phyloP scores from a whole-genome alignment of 352 stramenopile genomes.

The Globisporangium emineosum region DNA sequence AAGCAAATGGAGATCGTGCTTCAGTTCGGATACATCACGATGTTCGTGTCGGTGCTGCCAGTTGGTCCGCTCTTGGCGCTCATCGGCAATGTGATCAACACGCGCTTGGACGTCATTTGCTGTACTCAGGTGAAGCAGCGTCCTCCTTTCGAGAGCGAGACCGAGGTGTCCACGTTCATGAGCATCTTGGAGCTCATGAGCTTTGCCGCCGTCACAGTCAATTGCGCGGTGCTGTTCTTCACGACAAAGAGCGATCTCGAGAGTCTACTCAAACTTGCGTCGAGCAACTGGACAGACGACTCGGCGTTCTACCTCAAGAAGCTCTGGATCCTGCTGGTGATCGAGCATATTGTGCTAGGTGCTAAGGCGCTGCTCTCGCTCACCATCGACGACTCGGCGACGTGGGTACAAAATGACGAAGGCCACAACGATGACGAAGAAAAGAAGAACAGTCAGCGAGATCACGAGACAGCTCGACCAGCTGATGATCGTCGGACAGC shows the following conservation, averaged over 20 bases:
- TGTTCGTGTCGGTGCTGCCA: constrained; percentile 92
- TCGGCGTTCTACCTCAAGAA: constrained; percentile 42
- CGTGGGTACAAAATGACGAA: constrained; percentile 74
- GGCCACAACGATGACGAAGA: constrained; percentile 48
- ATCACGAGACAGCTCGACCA: constrained; percentile 7
- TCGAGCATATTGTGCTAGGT: constrained; percentile 65
- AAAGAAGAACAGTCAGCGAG: constrained; percentile 15
- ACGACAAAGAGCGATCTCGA: constrained; percentile 63
- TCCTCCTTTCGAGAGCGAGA: constrained; percentile 70
- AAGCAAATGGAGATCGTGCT: constrained; percentile 82
- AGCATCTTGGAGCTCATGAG: constrained; percentile 90
- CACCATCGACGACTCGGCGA: constrained; percentile 61
- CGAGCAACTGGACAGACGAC: constrained; percentile 19
- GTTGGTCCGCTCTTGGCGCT: constrained; percentile 86
- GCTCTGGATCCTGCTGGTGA: constrained; percentile 54
- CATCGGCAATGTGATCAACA: constrained; percentile 86
- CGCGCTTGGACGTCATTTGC: constrained; percentile 81
- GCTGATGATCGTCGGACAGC: neutral
- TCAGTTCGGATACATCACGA: constrained; percentile 94
- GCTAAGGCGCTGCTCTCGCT: constrained; percentile 65
- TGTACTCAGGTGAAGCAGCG: constrained; percentile 72
- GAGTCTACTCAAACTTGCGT: constrained; percentile 32
- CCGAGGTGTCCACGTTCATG: constrained; percentile 91
- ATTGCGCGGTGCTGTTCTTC: constrained; percentile 75
- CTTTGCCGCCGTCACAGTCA: constrained; percentile 80